These are phyloP conservation scores for Nematodospora anomalae DNA, from an alignment of 1,139 yeast genomes.

Conservation along the genomic window DNA sequence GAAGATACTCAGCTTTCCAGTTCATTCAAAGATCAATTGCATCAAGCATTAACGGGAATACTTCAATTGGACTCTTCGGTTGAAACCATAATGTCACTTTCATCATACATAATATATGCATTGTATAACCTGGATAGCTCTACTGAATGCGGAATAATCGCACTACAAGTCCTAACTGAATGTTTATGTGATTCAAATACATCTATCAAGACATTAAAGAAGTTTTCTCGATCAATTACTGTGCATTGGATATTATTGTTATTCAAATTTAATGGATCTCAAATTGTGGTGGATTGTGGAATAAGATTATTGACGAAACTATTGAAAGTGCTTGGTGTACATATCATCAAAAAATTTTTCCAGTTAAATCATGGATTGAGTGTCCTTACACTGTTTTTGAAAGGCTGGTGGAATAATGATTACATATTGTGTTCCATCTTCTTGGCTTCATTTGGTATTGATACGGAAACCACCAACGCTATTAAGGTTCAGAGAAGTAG, in stretches of 20 bases:
- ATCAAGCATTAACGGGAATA: slow-evolving; percentile 22
- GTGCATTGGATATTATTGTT: slow-evolving; percentile 67
- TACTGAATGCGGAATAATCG: slow-evolving; percentile 29
- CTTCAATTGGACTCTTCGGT: slow-evolving; percentile 36
- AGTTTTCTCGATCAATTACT: slow-evolving; percentile 57
- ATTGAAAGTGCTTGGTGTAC: slow-evolving; percentile 47
- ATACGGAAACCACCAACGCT: slow-evolving; percentile 13
- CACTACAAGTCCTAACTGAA: slow-evolving; percentile 31
- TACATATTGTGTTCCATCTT: slow-evolving; percentile 34
- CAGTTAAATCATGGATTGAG: slow-evolving; percentile 54
- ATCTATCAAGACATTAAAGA: slow-evolving; percentile 39
- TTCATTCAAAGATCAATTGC: slow-evolving; percentile 20
- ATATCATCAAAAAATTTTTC: slow-evolving; percentile 50
- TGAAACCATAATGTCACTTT: slow-evolving; percentile 35
- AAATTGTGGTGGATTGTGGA: slow-evolving; percentile 46
- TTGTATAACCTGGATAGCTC: slow-evolving; percentile 32
- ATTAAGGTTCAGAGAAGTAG: slow-evolving; percentile 5
- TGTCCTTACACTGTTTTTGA: slow-evolving; percentile 47
- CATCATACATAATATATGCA: slow-evolving; percentile 38
- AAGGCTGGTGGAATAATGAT: slow-evolving; percentile 49
- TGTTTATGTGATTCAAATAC: slow-evolving; percentile 32
- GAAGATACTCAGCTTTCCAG: slow-evolving; percentile 14
- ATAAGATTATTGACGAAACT: slow-evolving; percentile 52
- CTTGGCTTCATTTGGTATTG: slow-evolving; percentile 43
- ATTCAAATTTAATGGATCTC: slow-evolving; percentile 36